Evolutionary conservation across 2,329 filamentous ascomycete genomes (phyloP).

Genomic region (Epichloe sp.): DNA sequence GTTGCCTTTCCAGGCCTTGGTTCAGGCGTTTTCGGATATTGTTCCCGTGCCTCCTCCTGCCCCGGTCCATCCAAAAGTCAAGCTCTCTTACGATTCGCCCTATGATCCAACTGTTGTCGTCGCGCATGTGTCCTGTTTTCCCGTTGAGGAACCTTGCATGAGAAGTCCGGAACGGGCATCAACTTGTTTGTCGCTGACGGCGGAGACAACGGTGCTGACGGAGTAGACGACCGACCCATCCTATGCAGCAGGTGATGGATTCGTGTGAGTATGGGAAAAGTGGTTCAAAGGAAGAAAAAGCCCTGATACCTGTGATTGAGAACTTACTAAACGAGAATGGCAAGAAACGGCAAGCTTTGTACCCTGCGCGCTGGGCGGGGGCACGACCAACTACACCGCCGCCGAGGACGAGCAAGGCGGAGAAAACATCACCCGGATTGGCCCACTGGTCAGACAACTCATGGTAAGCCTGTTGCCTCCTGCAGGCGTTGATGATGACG

Average conservation of each 20-base stretch:
- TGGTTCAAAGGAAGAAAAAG: too few relatives aligned
- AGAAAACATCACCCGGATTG: slow-evolving; percentile 11
- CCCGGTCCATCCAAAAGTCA: slow-evolving; percentile 14
- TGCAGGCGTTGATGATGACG: too few relatives aligned
- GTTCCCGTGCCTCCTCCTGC: slow-evolving; percentile 3
- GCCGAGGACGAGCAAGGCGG: too few relatives aligned
- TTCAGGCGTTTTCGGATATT: slow-evolving; percentile 7
- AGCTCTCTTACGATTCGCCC: slow-evolving; percentile 29
- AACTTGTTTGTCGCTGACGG: slow-evolving; percentile 17
- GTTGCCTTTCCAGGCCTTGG: slow-evolving; percentile 19
- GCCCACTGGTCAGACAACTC: slow-evolving; percentile 4
- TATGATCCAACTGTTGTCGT: slow-evolving; percentile 29
- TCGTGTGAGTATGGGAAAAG: background rate
- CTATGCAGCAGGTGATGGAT: slow-evolving; percentile 2
- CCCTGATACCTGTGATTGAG: too few relatives aligned
- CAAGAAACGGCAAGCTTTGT: slow-evolving; percentile 16
- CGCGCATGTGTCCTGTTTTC: slow-evolving; percentile 20
- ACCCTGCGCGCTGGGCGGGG: slow-evolving; percentile 18
- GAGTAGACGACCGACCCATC: slow-evolving; percentile 18
- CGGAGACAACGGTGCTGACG: slow-evolving; percentile 9
- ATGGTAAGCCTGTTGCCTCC: too few relatives aligned
- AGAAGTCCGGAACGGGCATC: slow-evolving; percentile 18
- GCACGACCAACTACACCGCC: too few relatives aligned
- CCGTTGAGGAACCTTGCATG: slow-evolving; percentile 24
- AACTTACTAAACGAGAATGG: slow-evolving; percentile 17